Evolutionary conservation across 2,329 filamentous ascomycete genomes (phyloP), one percentile per base, ranked within the genome.

Genomic region (Talaromyces sp.): DNA sequence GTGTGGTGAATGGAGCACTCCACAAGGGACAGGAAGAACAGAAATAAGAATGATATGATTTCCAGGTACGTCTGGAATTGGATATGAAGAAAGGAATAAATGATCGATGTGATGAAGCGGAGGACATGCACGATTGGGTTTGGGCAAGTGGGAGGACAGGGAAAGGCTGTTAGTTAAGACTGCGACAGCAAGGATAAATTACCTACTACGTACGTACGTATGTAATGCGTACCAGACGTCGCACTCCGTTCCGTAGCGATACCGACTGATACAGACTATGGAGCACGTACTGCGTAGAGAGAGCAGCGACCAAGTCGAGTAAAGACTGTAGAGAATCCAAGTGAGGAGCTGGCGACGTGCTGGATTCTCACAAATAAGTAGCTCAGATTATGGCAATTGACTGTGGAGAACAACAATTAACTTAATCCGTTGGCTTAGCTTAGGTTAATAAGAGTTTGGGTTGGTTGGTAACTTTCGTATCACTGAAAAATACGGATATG

Each of bases 41-140:
- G 5, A 54, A 54, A 11, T 11, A 34, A 15, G 6, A 7, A 36
- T 10, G n/a, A 56, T 56, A 36, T 6, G 49, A 31, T 31, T 22
- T 11, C 29, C 22, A 10, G 10, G 29, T n/a, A 29, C 34, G 34
- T 36, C 34, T 36, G 34, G 27, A 29, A 29, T 29, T 49, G 45
- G 15, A 53, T 31, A 53, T 53, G 49, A 51, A 58, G 54, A 34
- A 36, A 58, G n/a, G 4, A 31, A 58, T 36, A n/a, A 40, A 38
- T 34, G 19, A 58, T 54, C 53, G 38, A 45, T 59, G 36, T 31
- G 56, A 59, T 27, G 36, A 45, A 22, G 31, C 31, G n/a, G 29
- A 31, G 27, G 51, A 5, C 29, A 43, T 40, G 56, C 56, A 59
- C 56, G 56, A 59, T 59, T 59, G 36, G 56, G 56, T 59, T 59